Percentiles rank a stretch among this genome's conserved stretches.
Conservation (phyloP, 805 yeast genomes). For the Wickerhamiella spandovensis region DNA sequence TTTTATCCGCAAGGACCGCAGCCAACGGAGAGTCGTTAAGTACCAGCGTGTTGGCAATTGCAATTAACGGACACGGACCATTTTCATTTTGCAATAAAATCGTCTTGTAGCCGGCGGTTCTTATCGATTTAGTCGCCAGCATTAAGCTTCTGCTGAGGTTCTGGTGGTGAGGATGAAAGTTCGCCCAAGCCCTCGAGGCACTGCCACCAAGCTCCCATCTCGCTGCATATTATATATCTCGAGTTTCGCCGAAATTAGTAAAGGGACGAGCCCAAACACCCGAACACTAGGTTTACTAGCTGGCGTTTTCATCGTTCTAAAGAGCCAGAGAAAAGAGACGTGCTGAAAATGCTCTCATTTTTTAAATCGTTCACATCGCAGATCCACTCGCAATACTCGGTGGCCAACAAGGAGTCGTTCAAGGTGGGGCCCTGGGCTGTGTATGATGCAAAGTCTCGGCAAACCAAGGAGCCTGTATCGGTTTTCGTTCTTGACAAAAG, state of each 20-base stretch:
- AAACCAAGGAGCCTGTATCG: constrained; percentile 37
- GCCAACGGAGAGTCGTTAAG: constrained; percentile 29
- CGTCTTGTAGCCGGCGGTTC: constrained; percentile 4
- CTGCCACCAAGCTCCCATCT: too few species aligned
- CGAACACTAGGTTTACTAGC: background rate
- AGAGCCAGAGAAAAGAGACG: too few species aligned
- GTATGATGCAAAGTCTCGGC: constrained; percentile 64
- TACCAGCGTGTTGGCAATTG: constrained; percentile 57
- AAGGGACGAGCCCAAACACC: background rate
- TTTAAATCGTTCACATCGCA: constrained; percentile 19
- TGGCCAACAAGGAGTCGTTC: constrained; percentile 60
- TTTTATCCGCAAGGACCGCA: constrained; percentile 3
- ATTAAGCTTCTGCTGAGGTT: background rate
- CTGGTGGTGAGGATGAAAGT: background rate
- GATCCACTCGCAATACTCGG: constrained; percentile 37
- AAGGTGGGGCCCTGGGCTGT: constrained; percentile 72
- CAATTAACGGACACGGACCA: constrained; percentile 83
- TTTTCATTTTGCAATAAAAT: constrained; percentile 65
- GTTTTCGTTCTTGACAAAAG: constrained; percentile 81
- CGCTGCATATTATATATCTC: too few species aligned
- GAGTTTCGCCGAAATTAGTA: background rate
- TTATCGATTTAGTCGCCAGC: background rate
- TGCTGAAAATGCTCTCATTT: constrained; percentile 17
- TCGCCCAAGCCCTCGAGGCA: too few species aligned
- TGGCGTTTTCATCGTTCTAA: too few species aligned